Base-by-base conservation (phyloP, 306 rosid genomes). In the Mimosa pudica region DNA sequence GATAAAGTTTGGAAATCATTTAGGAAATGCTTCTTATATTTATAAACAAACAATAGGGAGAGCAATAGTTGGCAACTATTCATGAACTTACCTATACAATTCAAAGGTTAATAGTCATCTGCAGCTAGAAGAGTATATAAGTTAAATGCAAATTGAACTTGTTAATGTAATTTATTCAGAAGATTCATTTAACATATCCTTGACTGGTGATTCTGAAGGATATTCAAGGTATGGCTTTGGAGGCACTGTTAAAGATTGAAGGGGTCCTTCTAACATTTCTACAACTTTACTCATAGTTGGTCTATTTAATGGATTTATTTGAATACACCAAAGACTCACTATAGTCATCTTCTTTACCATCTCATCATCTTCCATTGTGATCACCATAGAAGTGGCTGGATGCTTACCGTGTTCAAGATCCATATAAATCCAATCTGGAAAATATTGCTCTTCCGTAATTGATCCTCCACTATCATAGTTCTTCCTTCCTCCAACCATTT, bases 201-300 rank as follows among this genome's bases (percentile, higher is more conserved):
- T 24, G n/a, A 68, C 0, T 8, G 77, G 42, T 44, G 75, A 63
- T 24, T 3, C 38, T 36, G 75, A 4, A 8, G 84, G 89, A 41
- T 80, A 73, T 9, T 48, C 14, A 36, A 73, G 47, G 49, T 7
- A 52, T 11, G 84, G 89, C 13, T 75, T 82, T 8, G 88, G 88
- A 55, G 86, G 85, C 71, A 79, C 10, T 44, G 36, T 55, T 9
- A 82, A 6, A 18, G 82, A 71, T 9, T 82, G 66, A 49, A 71
- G 38, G 0, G 58, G 61, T 11, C 86, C 88, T 82, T 82, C 86
- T 11, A 82, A 18, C 71, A 80, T 77, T 48, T 84, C 82, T 60
- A 80, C 72, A n/a, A 71, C 84, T 69, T 73, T 77, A 11, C 77
- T 61, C 77, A 84, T 80, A 3, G 87, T 20, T 30, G 87, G 87